Conservation (phyloP, 1,139 yeast species). For the Pichiaceae sp. region DNA sequence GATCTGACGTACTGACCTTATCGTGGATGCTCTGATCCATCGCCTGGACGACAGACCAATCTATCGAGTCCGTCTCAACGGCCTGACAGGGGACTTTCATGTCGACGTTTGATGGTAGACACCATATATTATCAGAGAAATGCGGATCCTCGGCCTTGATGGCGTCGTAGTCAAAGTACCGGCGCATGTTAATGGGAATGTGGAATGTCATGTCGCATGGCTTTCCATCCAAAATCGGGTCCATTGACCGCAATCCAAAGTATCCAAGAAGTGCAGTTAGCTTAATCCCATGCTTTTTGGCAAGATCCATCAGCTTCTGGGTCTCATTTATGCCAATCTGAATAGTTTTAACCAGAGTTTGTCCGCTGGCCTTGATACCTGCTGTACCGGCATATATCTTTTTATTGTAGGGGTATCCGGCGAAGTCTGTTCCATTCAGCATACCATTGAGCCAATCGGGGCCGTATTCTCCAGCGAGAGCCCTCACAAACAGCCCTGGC, state of each 20-base stretch:
- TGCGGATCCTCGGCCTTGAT: background rate
- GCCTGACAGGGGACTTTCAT: background rate
- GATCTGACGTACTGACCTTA: background rate
- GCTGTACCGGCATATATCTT: background rate
- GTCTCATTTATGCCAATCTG: background rate
- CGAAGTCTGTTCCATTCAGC: background rate
- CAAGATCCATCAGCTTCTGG: background rate
- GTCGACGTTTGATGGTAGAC: background rate
- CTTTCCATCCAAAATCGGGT: background rate
- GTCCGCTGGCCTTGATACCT: background rate
- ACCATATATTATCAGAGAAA: background rate
- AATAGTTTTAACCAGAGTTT: background rate
- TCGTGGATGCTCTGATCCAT: background rate
- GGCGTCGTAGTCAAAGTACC: background rate
- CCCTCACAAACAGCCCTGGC: background rate
- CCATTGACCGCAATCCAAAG: background rate
- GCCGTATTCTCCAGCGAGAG: background rate
- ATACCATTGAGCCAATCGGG: background rate
- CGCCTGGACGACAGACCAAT: conserved; percentile 1
- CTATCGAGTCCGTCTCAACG: background rate
- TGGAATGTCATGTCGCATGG: background rate
- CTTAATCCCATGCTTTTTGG: background rate
- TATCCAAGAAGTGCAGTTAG: conserved; percentile 1
- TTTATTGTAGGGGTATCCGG: background rate
- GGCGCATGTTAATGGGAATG: conserved; percentile 1